Evolutionary conservation across 495 filamentous ascomycete species (phyloP), one percentile per base, ranked within the genome.

Genomic region (Tricharina praecox): DNA sequence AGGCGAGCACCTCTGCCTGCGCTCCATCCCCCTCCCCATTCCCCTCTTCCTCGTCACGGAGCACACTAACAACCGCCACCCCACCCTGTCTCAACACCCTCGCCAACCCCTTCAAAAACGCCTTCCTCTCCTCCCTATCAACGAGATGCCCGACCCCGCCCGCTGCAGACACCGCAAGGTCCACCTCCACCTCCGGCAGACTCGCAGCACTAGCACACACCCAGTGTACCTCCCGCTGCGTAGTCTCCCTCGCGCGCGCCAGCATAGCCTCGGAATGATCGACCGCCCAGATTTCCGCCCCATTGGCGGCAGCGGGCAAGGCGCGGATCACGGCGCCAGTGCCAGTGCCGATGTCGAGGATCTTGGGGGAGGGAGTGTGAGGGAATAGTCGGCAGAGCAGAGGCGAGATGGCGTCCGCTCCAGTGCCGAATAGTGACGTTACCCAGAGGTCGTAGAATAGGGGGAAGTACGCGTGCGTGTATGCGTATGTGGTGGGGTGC

Each of bases 81-180:
- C 28, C 28, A 7, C 28, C 28, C 7, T 7, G 7, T 13, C 13
- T 32, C 28, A 32, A 13, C 13, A 32, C 79, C 71, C 63, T 88
- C 77, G 54, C 95, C 92, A n/a, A 93, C 70, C 47, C 83, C 74
- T 52, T 83, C 73, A 47, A 86, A 76, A 70, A 87, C 96, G 34
- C 77, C 70, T 19, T 75, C 68, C 76, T 75, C 52, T 73, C 80
- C 0, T 90, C 90, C n/a, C 82, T 77, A 61, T 81, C 69, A 26
- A 71, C 73, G 9, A 65, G 46, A 58, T 51, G 49, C 2, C 54
- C 53, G 8, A 64, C 30, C 62, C 62, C 23, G 60, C 62, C 16
- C 49, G 37, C 34, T 13, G 72, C 61, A 26, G 7, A 45, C 51
- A 13, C 50, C 15, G 23, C 42, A 20, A 30, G 24, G 1, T 38